Percentiles rank a stretch among this genome's conserved stretches.
These are phyloP conservation scores for Cryoendolithus antarcticus DNA, from an alignment of 2,329 filamentous ascomycete species.

Conservation along the genomic window DNA sequence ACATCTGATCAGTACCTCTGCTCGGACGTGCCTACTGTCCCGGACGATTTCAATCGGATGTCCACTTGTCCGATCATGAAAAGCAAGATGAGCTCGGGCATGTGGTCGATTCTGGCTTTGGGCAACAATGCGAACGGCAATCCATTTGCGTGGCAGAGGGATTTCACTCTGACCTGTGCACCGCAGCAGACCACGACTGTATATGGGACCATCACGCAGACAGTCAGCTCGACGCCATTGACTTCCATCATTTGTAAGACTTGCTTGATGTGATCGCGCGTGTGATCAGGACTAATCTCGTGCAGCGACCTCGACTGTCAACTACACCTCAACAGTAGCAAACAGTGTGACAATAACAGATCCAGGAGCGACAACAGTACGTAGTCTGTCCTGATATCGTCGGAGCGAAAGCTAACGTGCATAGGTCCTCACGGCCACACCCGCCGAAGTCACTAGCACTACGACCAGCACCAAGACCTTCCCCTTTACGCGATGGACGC, in stretches of 20 bases:
- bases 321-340: constrained; percentile 8
- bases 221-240: constrained; percentile 7
- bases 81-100: constrained; percentile 10
- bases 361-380: constrained; percentile 4
- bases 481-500: constrained; percentile 20
- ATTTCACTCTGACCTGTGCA: constrained; percentile 8
- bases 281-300: background rate
- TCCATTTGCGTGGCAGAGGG: constrained; percentile 10
- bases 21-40: constrained; percentile 1
- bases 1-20: constrained; percentile 1
- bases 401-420: background rate
- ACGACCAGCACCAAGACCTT: constrained; percentile 21
- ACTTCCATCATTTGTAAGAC: constrained; percentile 2
- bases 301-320: constrained; percentile 4
- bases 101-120: constrained; percentile 8
- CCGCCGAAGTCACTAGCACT: constrained; percentile 3
- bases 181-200: constrained; percentile 9
- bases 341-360: constrained; percentile 6
- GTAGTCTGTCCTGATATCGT: constrained; percentile 3
- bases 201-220: constrained; percentile 10
- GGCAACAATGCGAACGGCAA: constrained; percentile 12
- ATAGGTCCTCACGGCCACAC: constrained; percentile 5
- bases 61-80: constrained; percentile 12
- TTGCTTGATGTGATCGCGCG: background rate
- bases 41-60: constrained; percentile 6